Evolutionary conservation across 306 rosid genomes (phyloP), one percentile per base, ranked within the genome.

Genomic region (Astragalus glycyphyllos): DNA sequence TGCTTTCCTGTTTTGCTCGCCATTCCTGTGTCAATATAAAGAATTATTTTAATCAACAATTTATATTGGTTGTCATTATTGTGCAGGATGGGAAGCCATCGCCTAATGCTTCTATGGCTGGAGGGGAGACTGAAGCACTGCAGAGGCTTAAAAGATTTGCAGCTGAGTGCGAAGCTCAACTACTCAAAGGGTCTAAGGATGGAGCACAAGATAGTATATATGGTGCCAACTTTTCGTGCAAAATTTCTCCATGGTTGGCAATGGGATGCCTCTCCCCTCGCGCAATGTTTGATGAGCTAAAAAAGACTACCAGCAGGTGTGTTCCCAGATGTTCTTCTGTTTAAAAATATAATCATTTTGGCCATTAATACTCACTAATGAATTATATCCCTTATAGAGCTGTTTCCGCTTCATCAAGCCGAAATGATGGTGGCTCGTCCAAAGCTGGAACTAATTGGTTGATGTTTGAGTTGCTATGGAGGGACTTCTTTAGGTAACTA

Each of bases 231-330:
- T 91, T 95, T 74, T 95, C 97, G 1, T 86, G 97, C 96, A 95
- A 95, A 81, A 87, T 95, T 69, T 95, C 99, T 65, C 97, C 99
- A 14, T 95, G 99, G 99, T 73, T 95, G 75, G 83, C 97, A 53
- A 85, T 84, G 97, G 99, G 99, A 54, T 95, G 99, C 75, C 83
- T 95, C 65, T 95, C 99, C 38, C 97, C 99, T 45, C 92, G 99
- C 41, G 58, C 83, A 7, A 87, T 95, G 96, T 89, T 79, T 57
- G 88, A 95, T 56, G 96, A 86, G 35, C 88, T 95, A 10, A 95
- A 87, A 82, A 91, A 89, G 79, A 86, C 91, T 5, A 56, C 87
- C 76, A 58, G 80, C 79, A 86, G 97, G 97, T 95, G 42, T 41
- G 73, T 47, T n/a, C 51, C 55, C 16, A 13, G 11, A 12, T 58